Conservation (phyloP, 2,329 filamentous ascomycete species). For the Penicillium sp. region DNA sequence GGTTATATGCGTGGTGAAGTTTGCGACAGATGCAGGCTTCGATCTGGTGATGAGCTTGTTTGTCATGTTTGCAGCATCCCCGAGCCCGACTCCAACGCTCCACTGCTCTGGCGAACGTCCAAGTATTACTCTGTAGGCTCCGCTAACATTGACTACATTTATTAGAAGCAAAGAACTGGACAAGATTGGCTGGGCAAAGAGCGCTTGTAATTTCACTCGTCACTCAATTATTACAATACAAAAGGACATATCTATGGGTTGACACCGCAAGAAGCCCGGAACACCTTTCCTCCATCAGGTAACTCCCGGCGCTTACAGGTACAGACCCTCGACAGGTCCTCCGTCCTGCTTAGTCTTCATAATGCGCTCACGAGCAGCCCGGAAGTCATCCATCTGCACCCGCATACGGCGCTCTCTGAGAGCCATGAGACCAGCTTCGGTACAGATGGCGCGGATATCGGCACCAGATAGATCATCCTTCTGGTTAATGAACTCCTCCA, state of each 20-base stretch:
- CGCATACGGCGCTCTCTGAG: slow-evolving; percentile 94
- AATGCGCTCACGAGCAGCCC: slow-evolving; percentile 86
- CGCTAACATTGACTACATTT: too few relatives aligned
- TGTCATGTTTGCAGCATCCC: slow-evolving; percentile 26
- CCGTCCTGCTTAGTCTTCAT: slow-evolving; percentile 98
- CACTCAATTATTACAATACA: slow-evolving; percentile 29
- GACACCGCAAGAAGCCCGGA: slow-evolving; percentile 3
- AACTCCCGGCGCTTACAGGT: slow-evolving; percentile 67
- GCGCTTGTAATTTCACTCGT: slow-evolving; percentile 13
- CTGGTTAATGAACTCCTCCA: slow-evolving; percentile 97
- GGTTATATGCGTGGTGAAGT: slow-evolving; percentile 11
- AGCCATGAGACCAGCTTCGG: slow-evolving; percentile 91
- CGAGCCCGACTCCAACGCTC: too few relatives aligned
- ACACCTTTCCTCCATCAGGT: slow-evolving; percentile 5
- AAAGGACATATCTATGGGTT: slow-evolving; percentile 10
- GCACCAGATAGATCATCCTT: slow-evolving; percentile 97
- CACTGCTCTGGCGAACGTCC: too few relatives aligned
- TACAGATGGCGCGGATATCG: slow-evolving; percentile 99
- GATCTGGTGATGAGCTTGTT: slow-evolving; percentile 27
- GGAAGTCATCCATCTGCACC: slow-evolving; percentile 98
- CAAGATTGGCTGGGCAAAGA: neutral
- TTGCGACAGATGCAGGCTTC: slow-evolving; percentile 6
- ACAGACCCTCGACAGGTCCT: slow-evolving; percentile 89
- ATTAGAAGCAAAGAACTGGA: too few relatives aligned
- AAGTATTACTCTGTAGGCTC: too few relatives aligned